Evolutionary conservation across 1,284 basidiomycete genomes (phyloP).

Genomic region (Stygiomarasmius scandens): DNA sequence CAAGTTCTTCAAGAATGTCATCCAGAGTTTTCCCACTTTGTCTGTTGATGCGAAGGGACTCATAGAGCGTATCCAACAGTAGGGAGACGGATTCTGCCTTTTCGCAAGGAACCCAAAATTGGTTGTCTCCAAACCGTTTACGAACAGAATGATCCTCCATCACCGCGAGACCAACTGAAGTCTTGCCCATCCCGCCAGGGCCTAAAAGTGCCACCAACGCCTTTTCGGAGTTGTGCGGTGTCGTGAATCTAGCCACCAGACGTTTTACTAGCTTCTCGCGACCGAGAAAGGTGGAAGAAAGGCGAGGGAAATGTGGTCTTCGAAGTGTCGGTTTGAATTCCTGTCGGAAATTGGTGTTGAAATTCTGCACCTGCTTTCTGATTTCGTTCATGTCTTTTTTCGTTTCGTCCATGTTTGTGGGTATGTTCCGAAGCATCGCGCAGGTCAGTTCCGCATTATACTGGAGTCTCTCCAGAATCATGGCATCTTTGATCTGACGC

Average conservation of each 20-base stretch:
- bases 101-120: constrained; percentile 23
- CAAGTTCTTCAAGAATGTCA: constrained; percentile 4
- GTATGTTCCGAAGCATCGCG: too few species aligned
- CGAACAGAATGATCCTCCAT: constrained; percentile 12
- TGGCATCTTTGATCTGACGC: too few species aligned
- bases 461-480: too few species aligned
- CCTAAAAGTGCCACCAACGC: constrained; percentile 1
- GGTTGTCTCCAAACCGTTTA: constrained; percentile 5
- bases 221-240: not conserved
- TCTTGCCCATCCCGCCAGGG: constrained; percentile 23
- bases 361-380: too few species aligned
- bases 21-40: not conserved
- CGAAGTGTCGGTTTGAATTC: not conserved
- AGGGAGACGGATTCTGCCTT: constrained; percentile 16
- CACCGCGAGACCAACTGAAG: constrained; percentile 18
- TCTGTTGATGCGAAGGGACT: not conserved
- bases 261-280: not conserved
- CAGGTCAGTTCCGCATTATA: too few species aligned
- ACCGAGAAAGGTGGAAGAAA: not conserved
- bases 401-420: too few species aligned
- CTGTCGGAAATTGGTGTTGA: too few species aligned
- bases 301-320: not conserved
- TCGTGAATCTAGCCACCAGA: not conserved
- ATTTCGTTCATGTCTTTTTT: too few species aligned
- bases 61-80: not conserved